phyloP scores from a whole-genome alignment of 176 grass and related monocot species.

The Metroxylon sagu region DNA sequence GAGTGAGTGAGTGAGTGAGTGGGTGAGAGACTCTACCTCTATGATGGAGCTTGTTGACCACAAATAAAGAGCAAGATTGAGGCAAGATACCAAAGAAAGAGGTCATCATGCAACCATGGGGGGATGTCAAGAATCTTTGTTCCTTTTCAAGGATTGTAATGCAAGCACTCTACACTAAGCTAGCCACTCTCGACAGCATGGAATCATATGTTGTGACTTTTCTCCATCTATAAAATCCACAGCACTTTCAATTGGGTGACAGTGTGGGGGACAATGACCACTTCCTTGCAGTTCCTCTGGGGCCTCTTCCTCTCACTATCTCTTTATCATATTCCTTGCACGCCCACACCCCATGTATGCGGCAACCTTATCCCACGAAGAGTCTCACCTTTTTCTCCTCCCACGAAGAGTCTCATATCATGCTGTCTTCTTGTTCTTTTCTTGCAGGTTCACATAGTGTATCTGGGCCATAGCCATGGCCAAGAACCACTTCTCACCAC shows the following conservation, averaged over 20 bases:
- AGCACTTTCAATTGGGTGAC: constrained; percentile 26
- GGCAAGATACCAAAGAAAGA: constrained; percentile 31
- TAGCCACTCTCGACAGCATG: constrained; percentile 8
- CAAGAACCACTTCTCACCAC: constrained; percentile 58
- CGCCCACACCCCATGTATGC: constrained; percentile 18
- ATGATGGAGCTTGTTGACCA: too few species aligned
- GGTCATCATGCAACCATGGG: constrained; percentile 75
- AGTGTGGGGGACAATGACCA: constrained; percentile 63
- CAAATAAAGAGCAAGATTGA: too few species aligned
- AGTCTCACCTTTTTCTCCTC: constrained; percentile 26
- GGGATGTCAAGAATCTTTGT: constrained; percentile 55
- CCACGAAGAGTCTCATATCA: constrained; percentile 5
- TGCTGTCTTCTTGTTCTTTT: constrained; percentile 27
- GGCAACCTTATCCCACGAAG: constrained; percentile 16
- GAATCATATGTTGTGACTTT: constrained; percentile 53
- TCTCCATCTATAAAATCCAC: constrained; percentile 53
- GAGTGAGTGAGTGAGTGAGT: too few species aligned
- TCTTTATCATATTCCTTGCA: constrained; percentile 33
- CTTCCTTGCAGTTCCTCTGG: constrained; percentile 39
- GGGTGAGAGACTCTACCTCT: too few species aligned
- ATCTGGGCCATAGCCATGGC: constrained; percentile 62
- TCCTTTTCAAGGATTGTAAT: constrained; percentile 70
- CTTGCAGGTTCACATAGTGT: constrained; percentile 88
- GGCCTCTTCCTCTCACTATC: constrained; percentile 37
- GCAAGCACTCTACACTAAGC: constrained; percentile 49